Percentiles rank a stretch among this genome's conserved stretches.
These are phyloP conservation scores for Cenococcum geophilum DNA, from an alignment of 495 filamentous ascomycete genomes.

Conservation along the genomic window DNA sequence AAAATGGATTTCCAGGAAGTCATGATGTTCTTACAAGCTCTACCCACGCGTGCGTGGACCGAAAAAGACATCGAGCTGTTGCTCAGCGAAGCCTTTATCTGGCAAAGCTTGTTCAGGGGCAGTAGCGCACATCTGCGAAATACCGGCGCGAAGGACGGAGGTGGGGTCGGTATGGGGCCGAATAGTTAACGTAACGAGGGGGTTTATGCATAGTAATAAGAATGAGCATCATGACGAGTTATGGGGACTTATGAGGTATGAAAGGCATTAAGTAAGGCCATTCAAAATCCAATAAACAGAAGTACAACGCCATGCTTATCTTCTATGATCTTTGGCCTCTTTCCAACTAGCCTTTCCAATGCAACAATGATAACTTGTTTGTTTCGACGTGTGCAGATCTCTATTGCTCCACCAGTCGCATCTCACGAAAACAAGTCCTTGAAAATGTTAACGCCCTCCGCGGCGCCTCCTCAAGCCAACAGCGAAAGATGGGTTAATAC, in stretches of 20 bases:
- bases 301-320: too few relatives aligned
- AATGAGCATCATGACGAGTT: too few relatives aligned
- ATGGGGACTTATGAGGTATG: too few relatives aligned
- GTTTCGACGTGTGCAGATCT: too few relatives aligned
- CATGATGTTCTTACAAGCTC: slow-evolving; percentile 97
- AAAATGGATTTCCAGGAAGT: slow-evolving; percentile 97
- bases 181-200: slow-evolving; percentile 11
- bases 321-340: neutral
- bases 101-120: slow-evolving; percentile 87
- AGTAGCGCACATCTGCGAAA: slow-evolving; percentile 68
- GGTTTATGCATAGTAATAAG: too few relatives aligned
- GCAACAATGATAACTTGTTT: neutral
- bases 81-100: slow-evolving; percentile 92
- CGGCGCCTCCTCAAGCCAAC: too few relatives aligned
- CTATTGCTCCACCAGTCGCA: neutral
- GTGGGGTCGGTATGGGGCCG: slow-evolving; percentile 31
- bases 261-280: too few relatives aligned
- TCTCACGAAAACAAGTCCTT: too few relatives aligned
- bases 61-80: slow-evolving; percentile 97
- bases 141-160: slow-evolving; percentile 18
- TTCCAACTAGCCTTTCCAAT: neutral
- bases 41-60: slow-evolving; percentile 92
- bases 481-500: too few relatives aligned
- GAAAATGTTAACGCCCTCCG: too few relatives aligned
- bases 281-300: too few relatives aligned